These are phyloP conservation scores for Hura crepitans DNA, from an alignment of 441 rosid species.

Conservation along the genomic window DNA sequence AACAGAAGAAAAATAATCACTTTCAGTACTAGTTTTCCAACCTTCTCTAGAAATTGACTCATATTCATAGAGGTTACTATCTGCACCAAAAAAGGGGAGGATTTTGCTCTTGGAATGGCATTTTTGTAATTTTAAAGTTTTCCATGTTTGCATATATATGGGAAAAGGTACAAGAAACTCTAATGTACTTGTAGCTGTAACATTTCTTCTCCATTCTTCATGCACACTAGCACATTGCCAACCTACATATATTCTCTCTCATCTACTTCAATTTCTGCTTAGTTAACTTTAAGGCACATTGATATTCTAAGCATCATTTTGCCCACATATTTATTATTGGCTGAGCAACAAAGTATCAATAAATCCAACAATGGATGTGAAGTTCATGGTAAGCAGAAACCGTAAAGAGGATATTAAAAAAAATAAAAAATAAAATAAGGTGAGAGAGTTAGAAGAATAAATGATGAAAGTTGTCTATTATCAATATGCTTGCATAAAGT, in stretches of 20 bases:
- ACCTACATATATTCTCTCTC: neutral
- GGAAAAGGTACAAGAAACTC: neutral
- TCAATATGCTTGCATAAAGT: constrained; percentile 3
- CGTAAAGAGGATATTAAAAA: neutral
- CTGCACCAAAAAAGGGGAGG: too few relatives aligned
- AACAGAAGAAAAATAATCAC: too few relatives aligned
- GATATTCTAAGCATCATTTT: neutral
- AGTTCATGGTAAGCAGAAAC: neutral
- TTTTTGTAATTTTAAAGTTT: neutral
- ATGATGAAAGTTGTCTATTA: neutral
- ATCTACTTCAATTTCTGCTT: neutral
- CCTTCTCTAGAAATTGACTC: neutral
- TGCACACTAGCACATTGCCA: neutral
- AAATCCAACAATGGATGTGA: neutral
- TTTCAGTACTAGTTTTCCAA: too few relatives aligned
- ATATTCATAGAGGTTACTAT: neutral
- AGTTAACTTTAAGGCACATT: neutral
- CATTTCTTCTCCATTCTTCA: neutral
- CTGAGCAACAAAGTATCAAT: neutral
- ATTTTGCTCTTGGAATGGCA: neutral
- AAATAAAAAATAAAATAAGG: neutral
- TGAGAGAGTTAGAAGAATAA: constrained; percentile 2
- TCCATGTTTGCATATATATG: neutral
- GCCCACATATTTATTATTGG: neutral
- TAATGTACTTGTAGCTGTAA: neutral